phyloP scores from a whole-genome alignment of 495 filamentous ascomycete species.

The Aspergillus haitiensis region DNA sequence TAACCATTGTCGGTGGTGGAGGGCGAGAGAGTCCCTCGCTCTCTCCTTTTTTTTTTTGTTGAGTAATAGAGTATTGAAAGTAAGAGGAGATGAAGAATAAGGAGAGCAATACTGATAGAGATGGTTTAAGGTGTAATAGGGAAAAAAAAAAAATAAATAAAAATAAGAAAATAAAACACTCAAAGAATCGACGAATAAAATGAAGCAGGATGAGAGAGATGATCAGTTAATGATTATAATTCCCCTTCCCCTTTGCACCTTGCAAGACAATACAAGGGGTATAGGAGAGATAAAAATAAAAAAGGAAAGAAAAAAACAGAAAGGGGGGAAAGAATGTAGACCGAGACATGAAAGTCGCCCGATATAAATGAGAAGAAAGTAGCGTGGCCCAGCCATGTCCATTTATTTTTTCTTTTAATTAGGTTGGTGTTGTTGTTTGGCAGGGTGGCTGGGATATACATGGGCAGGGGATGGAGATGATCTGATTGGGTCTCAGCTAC shows the following conservation, averaged over 20 bases:
- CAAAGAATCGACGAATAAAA: not conserved
- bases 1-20: constrained; percentile 44
- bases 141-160: not conserved
- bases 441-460: constrained; percentile 18
- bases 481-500: constrained; percentile 20
- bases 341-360: not conserved
- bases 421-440: constrained; percentile 15
- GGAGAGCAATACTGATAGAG: not conserved
- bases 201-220: not conserved
- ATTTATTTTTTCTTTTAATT: constrained; percentile 11
- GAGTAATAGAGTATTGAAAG: not conserved
- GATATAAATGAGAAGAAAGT: not conserved
- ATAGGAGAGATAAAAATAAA: constrained; percentile 8
- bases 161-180: not conserved
- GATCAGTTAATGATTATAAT: not conserved
- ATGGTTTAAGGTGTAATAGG: not conserved
- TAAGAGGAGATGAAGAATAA: not conserved
- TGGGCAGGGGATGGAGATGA: not conserved
- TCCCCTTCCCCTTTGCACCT: not conserved
- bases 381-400: constrained; percentile 29
- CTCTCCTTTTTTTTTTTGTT: not conserved
- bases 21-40: constrained; percentile 3
- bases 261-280: constrained; percentile 15
- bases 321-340: not conserved
- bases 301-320: constrained; percentile 9